Percentiles rank a stretch among this genome's conserved stretches.
Conservation (phyloP, 805 yeast species). For the Scheffersomyces stipitis region DNA sequence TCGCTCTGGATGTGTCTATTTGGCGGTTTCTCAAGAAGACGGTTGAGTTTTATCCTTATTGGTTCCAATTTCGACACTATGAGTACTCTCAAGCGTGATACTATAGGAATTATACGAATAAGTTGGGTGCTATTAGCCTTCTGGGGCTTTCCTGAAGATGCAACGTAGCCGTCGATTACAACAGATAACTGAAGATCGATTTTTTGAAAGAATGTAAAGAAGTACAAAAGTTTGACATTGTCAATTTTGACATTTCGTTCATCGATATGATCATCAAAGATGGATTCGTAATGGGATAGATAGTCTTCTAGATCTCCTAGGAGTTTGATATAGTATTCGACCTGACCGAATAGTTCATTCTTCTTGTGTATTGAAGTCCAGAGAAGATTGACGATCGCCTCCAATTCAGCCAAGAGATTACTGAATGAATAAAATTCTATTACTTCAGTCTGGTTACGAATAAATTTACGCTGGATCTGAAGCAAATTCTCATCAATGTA, state of each 20-base stretch:
- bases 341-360: slow-evolving; percentile 52
- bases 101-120: slow-evolving; percentile 52
- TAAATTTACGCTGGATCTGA: slow-evolving; percentile 53
- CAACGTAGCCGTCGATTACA: slow-evolving; percentile 31
- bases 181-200: slow-evolving; percentile 25
- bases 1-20: slow-evolving; percentile 1
- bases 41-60: slow-evolving; percentile 9
- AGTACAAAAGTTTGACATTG: slow-evolving; percentile 12
- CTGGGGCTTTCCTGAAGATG: slow-evolving; percentile 17
- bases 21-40: background rate
- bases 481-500: slow-evolving; percentile 57
- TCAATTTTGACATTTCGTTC: slow-evolving; percentile 3
- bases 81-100: slow-evolving; percentile 49
- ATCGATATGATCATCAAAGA: slow-evolving; percentile 10
- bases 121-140: slow-evolving; percentile 48
- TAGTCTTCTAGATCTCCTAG: slow-evolving; percentile 70
- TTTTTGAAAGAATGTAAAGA: slow-evolving; percentile 38
- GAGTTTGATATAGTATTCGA: slow-evolving; percentile 58
- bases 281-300: slow-evolving; percentile 33
- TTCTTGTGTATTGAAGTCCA: slow-evolving; percentile 54
- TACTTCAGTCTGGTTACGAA: slow-evolving; percentile 37
- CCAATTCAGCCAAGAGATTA: slow-evolving; percentile 45
- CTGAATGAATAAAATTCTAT: slow-evolving; percentile 20
- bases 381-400: slow-evolving; percentile 50
- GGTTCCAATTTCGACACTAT: slow-evolving; percentile 29